These are phyloP conservation scores for Vinca major DNA, from an alignment of 305 asterid genomes.

Conservation along the genomic window DNA sequence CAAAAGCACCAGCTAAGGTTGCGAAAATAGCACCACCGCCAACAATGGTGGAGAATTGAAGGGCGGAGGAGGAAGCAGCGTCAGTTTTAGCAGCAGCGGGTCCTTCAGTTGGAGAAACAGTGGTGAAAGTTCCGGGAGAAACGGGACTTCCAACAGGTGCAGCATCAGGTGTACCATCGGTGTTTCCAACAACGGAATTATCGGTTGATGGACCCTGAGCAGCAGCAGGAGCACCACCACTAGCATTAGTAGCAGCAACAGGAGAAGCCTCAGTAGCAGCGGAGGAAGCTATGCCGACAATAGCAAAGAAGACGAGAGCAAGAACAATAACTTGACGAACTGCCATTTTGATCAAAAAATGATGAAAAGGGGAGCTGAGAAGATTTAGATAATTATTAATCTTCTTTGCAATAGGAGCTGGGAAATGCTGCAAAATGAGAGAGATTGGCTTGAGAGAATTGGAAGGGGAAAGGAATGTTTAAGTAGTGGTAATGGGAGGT, in stretches of 20 bases:
- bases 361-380: too few species aligned
- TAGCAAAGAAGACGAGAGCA: slow-evolving; percentile 38
- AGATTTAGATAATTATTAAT: not conserved
- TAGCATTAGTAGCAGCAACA: not conserved
- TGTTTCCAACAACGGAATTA: slow-evolving; percentile 21
- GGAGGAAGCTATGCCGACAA: slow-evolving; percentile 28
- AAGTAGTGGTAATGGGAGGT: slow-evolving; percentile 25
- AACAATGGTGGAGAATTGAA: slow-evolving; percentile 12
- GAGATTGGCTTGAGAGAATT: not conserved
- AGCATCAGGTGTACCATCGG: slow-evolving; percentile 21
- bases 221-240: not conserved
- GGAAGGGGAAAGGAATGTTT: not conserved
- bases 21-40: slow-evolving; percentile 23
- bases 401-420: too few species aligned
- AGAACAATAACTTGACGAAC: slow-evolving; percentile 21
- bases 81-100: slow-evolving; percentile 10
- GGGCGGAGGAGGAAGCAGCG: slow-evolving; percentile 13
- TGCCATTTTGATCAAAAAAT: slow-evolving; percentile 28
- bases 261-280: not conserved
- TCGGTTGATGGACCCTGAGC: not conserved
- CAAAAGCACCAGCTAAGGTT: slow-evolving; percentile 27
- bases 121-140: slow-evolving; percentile 19
- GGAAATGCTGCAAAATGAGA: not conserved
- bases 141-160: slow-evolving; percentile 42
- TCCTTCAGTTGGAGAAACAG: slow-evolving; percentile 11